A percentile compares a stretch with the other conserved stretches of the same genome.
These are phyloP conservation scores for Euphorbia tirucalli DNA, from an alignment of 345 rosid species.

Conservation along the genomic window DNA sequence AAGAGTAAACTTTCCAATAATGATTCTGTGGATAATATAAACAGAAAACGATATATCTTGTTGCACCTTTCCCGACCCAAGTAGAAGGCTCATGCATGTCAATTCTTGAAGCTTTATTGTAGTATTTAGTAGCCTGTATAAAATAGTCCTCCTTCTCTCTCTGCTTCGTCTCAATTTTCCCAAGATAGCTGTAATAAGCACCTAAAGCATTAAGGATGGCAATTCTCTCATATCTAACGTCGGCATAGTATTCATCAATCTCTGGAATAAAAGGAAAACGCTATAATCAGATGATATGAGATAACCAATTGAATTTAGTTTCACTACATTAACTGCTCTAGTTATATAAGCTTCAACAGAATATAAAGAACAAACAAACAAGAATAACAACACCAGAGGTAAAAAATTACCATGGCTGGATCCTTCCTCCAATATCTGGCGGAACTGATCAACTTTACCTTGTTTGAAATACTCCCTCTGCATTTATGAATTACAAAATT, in stretches of 20 bases:
- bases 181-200: constrained; percentile 88
- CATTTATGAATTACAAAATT: constrained; percentile 12
- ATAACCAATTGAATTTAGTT: background rate
- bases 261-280: constrained; percentile 37
- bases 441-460: constrained; percentile 86
- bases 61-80: constrained; percentile 95
- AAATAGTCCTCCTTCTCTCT: constrained; percentile 92
- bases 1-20: background rate
- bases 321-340: background rate
- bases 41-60: background rate
- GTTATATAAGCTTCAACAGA: background rate
- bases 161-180: constrained; percentile 80
- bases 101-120: constrained; percentile 90
- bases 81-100: constrained; percentile 99
- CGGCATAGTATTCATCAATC: constrained; percentile 95
- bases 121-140: constrained; percentile 78
- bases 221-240: constrained; percentile 92
- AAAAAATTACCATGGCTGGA: constrained; percentile 73
- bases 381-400: background rate
- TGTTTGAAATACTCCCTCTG: constrained; percentile 98
- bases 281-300: background rate
- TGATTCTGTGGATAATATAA: background rate
- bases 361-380: background rate
- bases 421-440: constrained; percentile 95
- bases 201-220: constrained; percentile 94